Evolutionary conservation across 768 basidiomycete genomes (phyloP), one percentile per base, ranked within the genome.

Genomic region (Termitomyces sp.): DNA sequence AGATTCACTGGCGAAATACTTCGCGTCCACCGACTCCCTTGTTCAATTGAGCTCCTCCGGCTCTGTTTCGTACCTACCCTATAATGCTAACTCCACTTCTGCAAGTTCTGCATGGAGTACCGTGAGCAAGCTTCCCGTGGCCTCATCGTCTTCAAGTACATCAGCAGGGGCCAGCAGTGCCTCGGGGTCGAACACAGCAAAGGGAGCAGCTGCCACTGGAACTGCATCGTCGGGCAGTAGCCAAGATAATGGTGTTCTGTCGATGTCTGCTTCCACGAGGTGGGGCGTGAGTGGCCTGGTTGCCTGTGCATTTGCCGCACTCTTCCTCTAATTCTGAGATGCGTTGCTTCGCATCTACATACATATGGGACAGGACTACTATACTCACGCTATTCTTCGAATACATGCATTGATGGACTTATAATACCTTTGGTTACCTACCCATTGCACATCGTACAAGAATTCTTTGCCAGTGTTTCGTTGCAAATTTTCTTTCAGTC

Each of bases 41-140:
- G 81, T 92, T 16, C 91, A 92, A 70, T 82, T 92, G 32, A 79
- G 86, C 45, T 84, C 82, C 28, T 76, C 76, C 2, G 89, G 89
- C 51, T 74, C 76, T 1, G 77, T 92, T 20, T 83, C 79, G 13
- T 91, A 79, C 77, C 73, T 91, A 39, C 80, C 85, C 1, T 89
- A 83, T 75, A 79, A 71, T 62, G 73, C 80, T 53, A 78, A 75
- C n/a, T 74, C 79, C 60, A 69, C 74, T 8, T 68, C 69, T 22
- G 71, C 78, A 28, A 84, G 84, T 70, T 66, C 78, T 3, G 67
- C 77, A 33, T 90, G 87, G 87, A 74, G 74, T 33, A 59, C 68
- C 12, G 78, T 89, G 12, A 67, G 69, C 42, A 70, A 73, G 53
- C 75, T 89, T 33, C 77, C 80, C 33, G 64, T 74, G n/a, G 75